Evolutionary conservation across 345 rosid species (phyloP).

Genomic region (Eucalyptus melliodora): DNA sequence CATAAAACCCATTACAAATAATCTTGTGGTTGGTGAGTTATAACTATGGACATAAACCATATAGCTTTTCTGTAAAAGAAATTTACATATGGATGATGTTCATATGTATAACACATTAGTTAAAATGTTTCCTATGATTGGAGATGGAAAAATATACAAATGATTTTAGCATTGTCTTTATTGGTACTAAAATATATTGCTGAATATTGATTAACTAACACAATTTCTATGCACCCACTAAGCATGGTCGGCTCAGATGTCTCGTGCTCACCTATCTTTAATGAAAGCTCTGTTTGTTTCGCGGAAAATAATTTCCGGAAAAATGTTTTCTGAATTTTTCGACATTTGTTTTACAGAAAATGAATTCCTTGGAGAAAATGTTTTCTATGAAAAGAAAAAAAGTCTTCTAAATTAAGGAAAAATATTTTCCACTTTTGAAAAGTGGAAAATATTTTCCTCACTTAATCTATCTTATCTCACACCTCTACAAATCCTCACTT

Average conservation of each 20-base stretch:
- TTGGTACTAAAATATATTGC: neutral
- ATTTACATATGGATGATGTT: neutral
- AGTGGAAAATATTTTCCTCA: no score
- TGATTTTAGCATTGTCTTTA: neutral
- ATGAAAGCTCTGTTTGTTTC: no score
- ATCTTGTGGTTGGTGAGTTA: neutral
- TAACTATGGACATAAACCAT: neutral
- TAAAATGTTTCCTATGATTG: neutral
- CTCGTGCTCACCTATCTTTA: neutral
- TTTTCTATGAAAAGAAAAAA: no score
- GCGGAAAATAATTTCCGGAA: no score
- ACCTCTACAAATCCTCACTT: no score
- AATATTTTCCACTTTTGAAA: no score
- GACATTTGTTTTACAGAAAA: no score
- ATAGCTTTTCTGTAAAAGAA: neutral
- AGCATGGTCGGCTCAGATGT: rapidly evolving
- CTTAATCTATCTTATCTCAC: no score
- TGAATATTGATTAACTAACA: neutral
- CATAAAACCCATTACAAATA: neutral
- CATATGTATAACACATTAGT: neutral
- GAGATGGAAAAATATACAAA: neutral
- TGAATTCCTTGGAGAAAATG: no score
- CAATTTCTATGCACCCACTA: rapidly evolving
- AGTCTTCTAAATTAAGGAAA: no score
- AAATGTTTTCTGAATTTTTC: no score